Base-by-base conservation (phyloP, 768 basidiomycete species). In the Amanita brunnescens region DNA sequence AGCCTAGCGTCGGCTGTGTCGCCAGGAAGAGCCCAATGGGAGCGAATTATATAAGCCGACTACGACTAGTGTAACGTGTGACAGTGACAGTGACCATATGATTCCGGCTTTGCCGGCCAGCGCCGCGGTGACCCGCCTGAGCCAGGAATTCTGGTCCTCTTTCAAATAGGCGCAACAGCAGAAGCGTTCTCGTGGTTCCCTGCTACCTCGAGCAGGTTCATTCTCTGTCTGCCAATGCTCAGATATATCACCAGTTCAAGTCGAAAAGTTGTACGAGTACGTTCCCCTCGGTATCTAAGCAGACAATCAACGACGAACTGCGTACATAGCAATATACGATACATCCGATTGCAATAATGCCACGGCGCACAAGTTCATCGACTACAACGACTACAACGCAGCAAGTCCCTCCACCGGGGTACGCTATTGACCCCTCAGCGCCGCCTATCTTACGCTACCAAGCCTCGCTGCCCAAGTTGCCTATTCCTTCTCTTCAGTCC, bases 401-500 rank as follows among this genome's bases (percentile, higher is more conserved):
- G 32, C 57, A 56, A 37, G 23, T 24, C 38, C 56, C 52, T 26
- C 56, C 67, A 9, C 56, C 64, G 8, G 64, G 63, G 45, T 70
- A 70, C 53, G 59, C 64, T 40, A 72, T 73, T 43, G 85, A 88
- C 58, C 71, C 74, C 34, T 66, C 70, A n/a, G 80, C 77, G 8
- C 69, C 75, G 0, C 76, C 80, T 1, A 89, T 88, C 85, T 74
- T 89, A 30, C 77, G 83, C 26, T 88, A 76, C 69, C 83, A 90
- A 54, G 75, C 78, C 1, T 83, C 83, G 1, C 70, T 91, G 0
- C 88, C 88, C 2, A 72, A 64, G 26, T 78, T 98, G 6, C 94
- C 95, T 18, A 84, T 98, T 0, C 94, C 95, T 0, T 67, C 87
- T 1, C 78, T 98, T 37, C 67, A 79, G 7, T 88, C 90, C 1